These are phyloP conservation scores for Xylariaceae sp. DNA, from an alignment of 2,329 filamentous ascomycete species.

Conservation along the genomic window DNA sequence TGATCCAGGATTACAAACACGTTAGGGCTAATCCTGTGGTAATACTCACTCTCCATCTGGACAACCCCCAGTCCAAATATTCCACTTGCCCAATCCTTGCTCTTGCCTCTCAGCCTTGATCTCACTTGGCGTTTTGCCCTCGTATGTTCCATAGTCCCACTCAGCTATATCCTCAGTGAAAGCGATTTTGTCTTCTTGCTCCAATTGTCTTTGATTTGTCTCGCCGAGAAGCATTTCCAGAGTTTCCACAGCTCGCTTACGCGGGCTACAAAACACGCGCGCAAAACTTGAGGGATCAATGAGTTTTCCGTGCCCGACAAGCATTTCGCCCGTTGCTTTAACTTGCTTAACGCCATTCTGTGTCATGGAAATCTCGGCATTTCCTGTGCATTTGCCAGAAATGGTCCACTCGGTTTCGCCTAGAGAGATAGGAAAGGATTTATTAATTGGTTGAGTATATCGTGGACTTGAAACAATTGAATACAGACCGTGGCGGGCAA, in stretches of 20 bases:
- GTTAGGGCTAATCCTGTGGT: no score
- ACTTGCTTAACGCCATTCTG: slow-evolving; percentile 42
- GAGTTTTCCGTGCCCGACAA: slow-evolving; percentile 46
- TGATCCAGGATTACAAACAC: not conserved
- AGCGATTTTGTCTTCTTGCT: slow-evolving; percentile 33
- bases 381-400: slow-evolving; percentile 44
- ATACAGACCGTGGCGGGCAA: not conserved
- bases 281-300: slow-evolving; percentile 46
- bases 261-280: slow-evolving; percentile 45
- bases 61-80: slow-evolving; percentile 33
- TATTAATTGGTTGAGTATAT: not conserved
- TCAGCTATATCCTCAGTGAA: slow-evolving; percentile 44
- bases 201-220: slow-evolving; percentile 2
- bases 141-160: slow-evolving; percentile 51
- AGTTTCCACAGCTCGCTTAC: slow-evolving; percentile 44
- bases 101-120: slow-evolving; percentile 38
- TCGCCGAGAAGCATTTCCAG: slow-evolving; percentile 43
- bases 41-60: slow-evolving; percentile 34
- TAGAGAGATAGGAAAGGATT: slow-evolving; percentile 4
- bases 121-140: slow-evolving; percentile 37
- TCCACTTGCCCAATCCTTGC: slow-evolving; percentile 42
- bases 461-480: not conserved
- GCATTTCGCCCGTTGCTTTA: slow-evolving; percentile 35
- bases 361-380: slow-evolving; percentile 40
- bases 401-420: slow-evolving; percentile 49